phyloP scores from a whole-genome alignment of 768 basidiomycete species.

The Tylopilus intermedius region DNA sequence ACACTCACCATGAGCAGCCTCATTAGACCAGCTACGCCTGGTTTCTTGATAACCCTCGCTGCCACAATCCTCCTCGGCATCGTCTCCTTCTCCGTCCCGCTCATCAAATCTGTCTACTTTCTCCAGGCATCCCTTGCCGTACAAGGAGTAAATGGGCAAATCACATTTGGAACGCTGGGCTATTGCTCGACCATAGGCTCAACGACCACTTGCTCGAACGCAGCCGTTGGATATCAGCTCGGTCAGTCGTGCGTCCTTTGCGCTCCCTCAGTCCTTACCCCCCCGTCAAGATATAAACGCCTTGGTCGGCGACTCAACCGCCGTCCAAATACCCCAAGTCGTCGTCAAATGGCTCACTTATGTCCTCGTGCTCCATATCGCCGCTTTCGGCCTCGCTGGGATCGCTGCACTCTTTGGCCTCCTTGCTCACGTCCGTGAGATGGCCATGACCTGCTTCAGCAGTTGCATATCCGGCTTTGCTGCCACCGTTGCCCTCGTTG shows the following conservation, averaged over 20 bases:
- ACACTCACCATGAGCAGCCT: slow-evolving; percentile 45
- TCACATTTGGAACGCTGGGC: slow-evolving; percentile 86
- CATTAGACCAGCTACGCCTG: slow-evolving; percentile 85
- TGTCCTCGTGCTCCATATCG: slow-evolving; percentile 84
- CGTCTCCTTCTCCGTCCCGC: slow-evolving; percentile 87
- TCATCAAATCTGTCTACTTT: slow-evolving; percentile 85
- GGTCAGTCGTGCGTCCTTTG: slow-evolving; percentile 44
- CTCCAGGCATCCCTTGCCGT: slow-evolving; percentile 64
- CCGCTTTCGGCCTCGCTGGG: slow-evolving; percentile 72
- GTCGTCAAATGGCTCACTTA: slow-evolving; percentile 96
- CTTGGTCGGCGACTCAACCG: slow-evolving; percentile 63
- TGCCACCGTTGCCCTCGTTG: slow-evolving; percentile 70
- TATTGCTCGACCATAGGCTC: slow-evolving; percentile 66
- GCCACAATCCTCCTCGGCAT: slow-evolving; percentile 77
- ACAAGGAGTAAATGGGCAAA: slow-evolving; percentile 47
- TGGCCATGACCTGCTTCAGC: slow-evolving; percentile 81
- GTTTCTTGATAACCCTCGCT: slow-evolving; percentile 75
- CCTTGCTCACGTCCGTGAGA: slow-evolving; percentile 81
- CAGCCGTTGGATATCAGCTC: slow-evolving; percentile 82
- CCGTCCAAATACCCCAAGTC: slow-evolving; percentile 72
- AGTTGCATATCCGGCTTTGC: slow-evolving; percentile 78
- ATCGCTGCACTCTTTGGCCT: slow-evolving; percentile 76
- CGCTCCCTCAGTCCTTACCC: slow-evolving; percentile 5
- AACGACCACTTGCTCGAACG: slow-evolving; percentile 67
- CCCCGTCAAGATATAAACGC: slow-evolving; percentile 64